A percentile compares a stretch with the other conserved stretches of the same genome.
phyloP scores from a whole-genome alignment of 108 stramenopile genomes.

The Stephanodiscus triporus region DNA sequence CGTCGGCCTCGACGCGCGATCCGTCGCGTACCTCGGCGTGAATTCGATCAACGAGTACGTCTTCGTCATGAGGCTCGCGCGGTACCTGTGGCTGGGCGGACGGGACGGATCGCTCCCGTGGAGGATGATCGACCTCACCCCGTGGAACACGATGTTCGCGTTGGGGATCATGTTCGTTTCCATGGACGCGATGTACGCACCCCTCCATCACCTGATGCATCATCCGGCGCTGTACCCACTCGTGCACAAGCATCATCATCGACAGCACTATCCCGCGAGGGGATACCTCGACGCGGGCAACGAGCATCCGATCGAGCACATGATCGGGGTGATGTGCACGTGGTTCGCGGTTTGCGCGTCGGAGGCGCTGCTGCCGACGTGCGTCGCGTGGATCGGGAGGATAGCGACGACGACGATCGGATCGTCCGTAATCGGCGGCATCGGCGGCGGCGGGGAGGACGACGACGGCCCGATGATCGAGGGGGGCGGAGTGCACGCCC shows the following conservation, averaged over 20 bases:
- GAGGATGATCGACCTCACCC: constrained; percentile 47
- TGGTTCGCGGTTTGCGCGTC: constrained; percentile 61
- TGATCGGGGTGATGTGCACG: constrained; percentile 66
- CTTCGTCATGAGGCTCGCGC: constrained; percentile 78
- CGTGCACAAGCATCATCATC: constrained; percentile 95
- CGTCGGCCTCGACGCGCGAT: constrained; percentile 57
- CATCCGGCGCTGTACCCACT: constrained; percentile 76
- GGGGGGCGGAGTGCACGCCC: constrained; percentile 62
- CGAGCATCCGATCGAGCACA: constrained; percentile 93
- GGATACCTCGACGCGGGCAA: constrained; percentile 94
- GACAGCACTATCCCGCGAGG: constrained; percentile 87
- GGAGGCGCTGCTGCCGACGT: constrained; percentile 28
- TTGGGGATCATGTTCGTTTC: constrained; percentile 81
- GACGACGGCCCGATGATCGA: background rate
- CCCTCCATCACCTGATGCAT: constrained; percentile 86
- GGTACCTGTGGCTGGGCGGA: constrained; percentile 65
- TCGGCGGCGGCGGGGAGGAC: too few species aligned
- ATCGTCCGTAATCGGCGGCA: constrained; percentile 10
- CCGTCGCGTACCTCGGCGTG: constrained; percentile 69
- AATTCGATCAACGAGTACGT: constrained; percentile 85
- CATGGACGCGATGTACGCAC: constrained; percentile 85
- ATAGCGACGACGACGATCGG: background rate
- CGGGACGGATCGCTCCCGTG: constrained; percentile 6
- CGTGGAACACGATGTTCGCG: constrained; percentile 72
- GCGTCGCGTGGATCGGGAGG: constrained; percentile 2